These are phyloP conservation scores for Cystofilobasidium capitatum DNA, from an alignment of 768 basidiomycete genomes.

Conservation along the genomic window DNA sequence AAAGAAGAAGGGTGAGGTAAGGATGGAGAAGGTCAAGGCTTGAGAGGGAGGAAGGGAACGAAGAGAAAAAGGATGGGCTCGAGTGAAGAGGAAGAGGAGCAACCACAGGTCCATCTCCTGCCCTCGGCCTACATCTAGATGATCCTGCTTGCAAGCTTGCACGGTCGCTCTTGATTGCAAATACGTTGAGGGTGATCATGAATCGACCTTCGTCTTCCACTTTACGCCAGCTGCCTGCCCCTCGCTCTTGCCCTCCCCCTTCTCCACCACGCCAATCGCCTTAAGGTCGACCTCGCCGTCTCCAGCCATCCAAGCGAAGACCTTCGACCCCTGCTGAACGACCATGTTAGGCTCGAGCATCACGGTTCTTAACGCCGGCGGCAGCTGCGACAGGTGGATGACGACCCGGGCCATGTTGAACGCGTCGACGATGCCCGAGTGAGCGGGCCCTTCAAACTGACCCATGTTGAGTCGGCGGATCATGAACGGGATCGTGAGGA, in stretches of 20 bases:
- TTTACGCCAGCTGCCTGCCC: too few relatives aligned
- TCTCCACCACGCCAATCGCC: neutral
- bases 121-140: too few relatives aligned
- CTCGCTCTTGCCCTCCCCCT: neutral
- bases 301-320: neutral
- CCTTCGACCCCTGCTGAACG: neutral
- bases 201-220: too few relatives aligned
- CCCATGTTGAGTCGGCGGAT: constrained; percentile 14
- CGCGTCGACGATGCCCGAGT: constrained; percentile 53
- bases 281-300: neutral
- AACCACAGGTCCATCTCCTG: too few relatives aligned
- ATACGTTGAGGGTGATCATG: neutral
- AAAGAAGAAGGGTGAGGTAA: constrained; percentile 43
- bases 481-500: constrained; percentile 17
- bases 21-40: neutral
- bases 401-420: constrained; percentile 79
- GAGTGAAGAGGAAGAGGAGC: too few relatives aligned
- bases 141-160: too few relatives aligned
- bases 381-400: constrained; percentile 53
- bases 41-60: too few relatives aligned
- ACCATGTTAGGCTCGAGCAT: neutral
- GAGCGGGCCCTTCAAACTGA: constrained; percentile 15
- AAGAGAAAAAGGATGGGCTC: too few relatives aligned
- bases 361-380: neutral
- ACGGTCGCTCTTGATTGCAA: too few relatives aligned